Evolutionary conservation across 202 grass and related monocot species (phyloP), one percentile per base, ranked within the genome.

Genomic region (Elaeis oleifera): DNA sequence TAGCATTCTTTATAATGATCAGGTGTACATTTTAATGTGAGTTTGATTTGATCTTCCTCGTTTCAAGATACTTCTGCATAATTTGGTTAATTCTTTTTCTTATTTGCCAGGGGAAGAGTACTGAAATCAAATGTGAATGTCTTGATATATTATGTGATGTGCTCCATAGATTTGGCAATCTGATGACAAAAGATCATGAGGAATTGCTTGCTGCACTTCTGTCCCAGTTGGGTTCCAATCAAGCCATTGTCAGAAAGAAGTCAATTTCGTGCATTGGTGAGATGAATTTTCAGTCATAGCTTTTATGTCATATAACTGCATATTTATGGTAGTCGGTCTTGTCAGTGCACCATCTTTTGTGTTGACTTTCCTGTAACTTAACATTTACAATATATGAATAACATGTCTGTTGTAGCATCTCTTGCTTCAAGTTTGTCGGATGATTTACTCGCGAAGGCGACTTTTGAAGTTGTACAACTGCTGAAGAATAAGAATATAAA

Each of bases 71-170:
- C 36, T 44, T 44, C 7, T 2, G 11, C 36, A 44, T 1, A 44
- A 44, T 44, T 44, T 44, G 5, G 0, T 44, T 16, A 27, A 23
- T 23, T 17, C 18, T 27, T 59, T 59, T 27, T 17, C 16, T 27
- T 59, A 16, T 59, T 24, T 39, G 28, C 26, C 82, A 99, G 94
- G 94, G 76, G 11, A 99, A 88, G 77, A 74, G 80, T 79, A 87
- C 82, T 79, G 94, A 97, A 60, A 89, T 86, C 66, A 97, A 97
- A 68, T 97, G 92, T 2, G 88, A 99, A 56, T 99, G 79, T 18
- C 85, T 99, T 78, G 94, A 99, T 69, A 92, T 92, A 92, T 79
- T 99, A 60, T 83, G 82, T 58, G 88, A 99, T 70, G 75, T 86
- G 50, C 88, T 99, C 63, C 77, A 99, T 71, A 89, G 78, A 85